A percentile compares a stretch with the other conserved stretches of the same genome.
Conservation (phyloP, 495 filamentous ascomycete genomes). For the Articulospora tetracladia region DNA sequence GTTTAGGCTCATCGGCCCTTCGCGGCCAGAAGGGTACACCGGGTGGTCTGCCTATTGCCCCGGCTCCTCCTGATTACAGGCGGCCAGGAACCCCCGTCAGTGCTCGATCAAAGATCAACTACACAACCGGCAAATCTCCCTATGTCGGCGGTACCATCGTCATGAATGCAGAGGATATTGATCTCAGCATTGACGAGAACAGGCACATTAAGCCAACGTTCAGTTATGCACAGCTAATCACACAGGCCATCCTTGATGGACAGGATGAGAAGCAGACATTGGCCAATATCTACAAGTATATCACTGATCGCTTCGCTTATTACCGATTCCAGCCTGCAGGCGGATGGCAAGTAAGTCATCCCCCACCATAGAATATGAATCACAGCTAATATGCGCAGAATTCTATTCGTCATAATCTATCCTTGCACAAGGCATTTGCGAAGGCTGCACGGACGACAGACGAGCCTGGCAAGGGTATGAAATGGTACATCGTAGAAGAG, state of each 20-base stretch:
- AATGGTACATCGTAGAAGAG: constrained; percentile 86
- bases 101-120: constrained; percentile 28
- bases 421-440: constrained; percentile 85
- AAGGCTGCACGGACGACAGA: constrained; percentile 89
- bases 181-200: constrained; percentile 77
- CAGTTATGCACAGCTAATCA: constrained; percentile 97
- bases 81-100: constrained; percentile 61
- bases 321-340: constrained; percentile 70
- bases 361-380: background rate
- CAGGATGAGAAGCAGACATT: constrained; percentile 83
- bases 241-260: constrained; percentile 84
- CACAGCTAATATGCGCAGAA: constrained; percentile 50
- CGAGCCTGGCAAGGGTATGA: constrained; percentile 98
- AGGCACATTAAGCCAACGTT: constrained; percentile 90
- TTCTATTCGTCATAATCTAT: constrained; percentile 93
- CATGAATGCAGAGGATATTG: constrained; percentile 55
- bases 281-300: constrained; percentile 87
- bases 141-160: constrained; percentile 38
- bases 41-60: constrained; percentile 57
- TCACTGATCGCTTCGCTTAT: constrained; percentile 83
- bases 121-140: constrained; percentile 35
- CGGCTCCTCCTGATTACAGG: constrained; percentile 64
- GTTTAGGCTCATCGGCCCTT: background rate
- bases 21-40: constrained; percentile 49
- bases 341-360: constrained; percentile 78